Percentiles rank a stretch among this genome's conserved stretches.
Evolutionary conservation across 2,329 filamentous ascomycete genomes (phyloP).

Genomic region (Penicillium nordicum): DNA sequence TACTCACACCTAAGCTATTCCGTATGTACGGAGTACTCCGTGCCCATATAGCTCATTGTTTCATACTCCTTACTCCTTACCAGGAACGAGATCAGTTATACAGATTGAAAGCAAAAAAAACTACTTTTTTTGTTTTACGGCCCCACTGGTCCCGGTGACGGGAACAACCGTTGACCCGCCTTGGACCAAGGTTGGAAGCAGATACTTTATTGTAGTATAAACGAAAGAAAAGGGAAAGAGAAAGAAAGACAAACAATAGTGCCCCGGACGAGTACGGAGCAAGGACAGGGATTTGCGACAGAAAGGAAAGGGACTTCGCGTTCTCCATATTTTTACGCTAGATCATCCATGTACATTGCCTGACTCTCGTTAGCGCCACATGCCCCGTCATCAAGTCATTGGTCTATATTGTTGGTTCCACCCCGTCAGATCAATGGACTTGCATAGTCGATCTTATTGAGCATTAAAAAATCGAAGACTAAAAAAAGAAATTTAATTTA

Average conservation of each 20-base stretch:
- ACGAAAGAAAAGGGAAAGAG: neutral
- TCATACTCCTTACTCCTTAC: neutral
- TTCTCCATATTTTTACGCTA: neutral
- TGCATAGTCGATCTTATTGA: slow-evolving; percentile 3
- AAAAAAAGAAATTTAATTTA: neutral
- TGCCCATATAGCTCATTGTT: neutral
- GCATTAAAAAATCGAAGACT: neutral
- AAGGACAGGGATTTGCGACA: neutral
- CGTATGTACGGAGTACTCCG: neutral
- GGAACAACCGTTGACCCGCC: slow-evolving; percentile 9
- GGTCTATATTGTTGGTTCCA: neutral
- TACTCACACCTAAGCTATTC: neutral
- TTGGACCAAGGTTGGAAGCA: neutral
- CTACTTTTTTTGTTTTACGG: neutral
- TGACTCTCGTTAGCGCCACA: slow-evolving; percentile 1
- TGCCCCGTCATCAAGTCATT: slow-evolving; percentile 4
- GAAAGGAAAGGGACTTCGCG: neutral
- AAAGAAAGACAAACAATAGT: too few species aligned
- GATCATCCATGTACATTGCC: slow-evolving; percentile 4
- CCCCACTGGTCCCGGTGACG: slow-evolving; percentile 1
- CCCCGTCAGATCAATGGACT: slow-evolving; percentile 5
- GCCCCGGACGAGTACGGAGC: too few species aligned
- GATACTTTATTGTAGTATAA: neutral
- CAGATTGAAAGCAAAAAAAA: neutral
- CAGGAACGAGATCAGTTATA: neutral